Percentiles rank a stretch among this genome's conserved stretches.
Conservation (phyloP, 2,329 filamentous ascomycete genomes). For the Talaromyces sp. region DNA sequence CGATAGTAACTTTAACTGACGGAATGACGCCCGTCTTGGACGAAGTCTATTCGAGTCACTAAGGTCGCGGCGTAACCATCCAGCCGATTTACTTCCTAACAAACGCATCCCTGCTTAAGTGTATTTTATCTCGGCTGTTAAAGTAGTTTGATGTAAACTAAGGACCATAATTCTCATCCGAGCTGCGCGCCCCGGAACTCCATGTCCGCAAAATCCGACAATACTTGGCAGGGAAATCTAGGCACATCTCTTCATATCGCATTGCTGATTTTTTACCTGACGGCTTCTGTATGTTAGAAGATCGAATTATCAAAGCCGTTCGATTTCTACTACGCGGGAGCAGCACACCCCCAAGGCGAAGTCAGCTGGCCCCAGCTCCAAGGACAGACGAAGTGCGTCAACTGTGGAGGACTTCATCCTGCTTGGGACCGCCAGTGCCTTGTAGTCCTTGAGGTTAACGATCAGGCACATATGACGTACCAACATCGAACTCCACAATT, state of each 20-base stretch:
- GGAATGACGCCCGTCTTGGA: not conserved
- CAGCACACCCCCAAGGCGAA: not conserved
- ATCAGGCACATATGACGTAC: not conserved
- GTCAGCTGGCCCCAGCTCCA: not conserved
- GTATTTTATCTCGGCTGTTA: not conserved
- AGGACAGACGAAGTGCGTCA: not conserved
- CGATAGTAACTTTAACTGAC: not conserved
- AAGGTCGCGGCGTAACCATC: not conserved
- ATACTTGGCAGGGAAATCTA: not conserved
- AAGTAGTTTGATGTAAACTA: not conserved
- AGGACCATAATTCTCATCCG: constrained; percentile 1
- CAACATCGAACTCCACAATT: not conserved
- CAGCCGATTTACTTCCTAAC: not conserved
- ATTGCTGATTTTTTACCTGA: not conserved
- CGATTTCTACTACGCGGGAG: not conserved
- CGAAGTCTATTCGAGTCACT: not conserved
- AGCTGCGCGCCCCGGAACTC: not conserved
- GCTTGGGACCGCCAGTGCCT: not conserved
- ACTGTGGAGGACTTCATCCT: not conserved
- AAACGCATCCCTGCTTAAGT: not conserved
- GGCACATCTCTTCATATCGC: not conserved
- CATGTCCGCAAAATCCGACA: constrained; percentile 2
- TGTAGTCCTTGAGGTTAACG: not conserved
- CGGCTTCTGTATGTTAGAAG: not conserved
- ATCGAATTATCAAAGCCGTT: constrained; percentile 1